Evolutionary conservation across 805 yeast genomes (phyloP).

Genomic region (Spathaspora passalidarum): DNA sequence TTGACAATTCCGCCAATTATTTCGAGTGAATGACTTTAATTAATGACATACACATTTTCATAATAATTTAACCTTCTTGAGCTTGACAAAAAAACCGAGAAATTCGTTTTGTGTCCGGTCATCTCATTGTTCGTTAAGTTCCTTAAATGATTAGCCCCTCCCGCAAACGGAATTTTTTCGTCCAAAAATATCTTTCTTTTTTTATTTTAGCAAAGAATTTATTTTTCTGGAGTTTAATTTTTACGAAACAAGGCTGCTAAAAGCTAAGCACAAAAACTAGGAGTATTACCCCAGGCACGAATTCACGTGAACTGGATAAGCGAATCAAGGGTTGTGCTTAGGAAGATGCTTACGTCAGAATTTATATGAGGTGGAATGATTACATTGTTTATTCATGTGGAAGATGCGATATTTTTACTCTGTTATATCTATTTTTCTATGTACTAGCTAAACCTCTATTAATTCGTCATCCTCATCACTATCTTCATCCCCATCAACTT

Average conservation of each 20-base stretch:
- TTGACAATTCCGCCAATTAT: neutral
- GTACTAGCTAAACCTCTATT: conserved; percentile 6
- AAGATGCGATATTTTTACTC: no score
- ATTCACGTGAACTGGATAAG: no score
- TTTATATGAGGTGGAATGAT: no score
- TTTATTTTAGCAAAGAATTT: neutral
- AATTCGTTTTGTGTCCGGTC: neutral
- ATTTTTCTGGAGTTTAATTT: no score
- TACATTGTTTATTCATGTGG: no score
- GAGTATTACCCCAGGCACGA: no score
- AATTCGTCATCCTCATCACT: conserved; percentile 8
- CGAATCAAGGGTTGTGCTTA: no score
- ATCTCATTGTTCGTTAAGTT: neutral
- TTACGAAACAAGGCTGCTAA: neutral
- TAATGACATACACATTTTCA: neutral
- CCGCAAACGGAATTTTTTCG: neutral
- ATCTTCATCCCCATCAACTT: conserved; percentile 9
- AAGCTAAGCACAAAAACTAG: no score
- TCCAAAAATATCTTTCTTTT: neutral
- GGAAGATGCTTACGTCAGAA: no score
- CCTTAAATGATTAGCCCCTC: neutral
- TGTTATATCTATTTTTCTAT: no score
- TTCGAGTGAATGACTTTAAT: neutral
- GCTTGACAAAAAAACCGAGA: neutral
- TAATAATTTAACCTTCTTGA: neutral